Percentiles rank a stretch among this genome's conserved stretches.
phyloP scores from a whole-genome alignment of 2,329 filamentous ascomycete genomes.

The Westerdykella aurantiaca region DNA sequence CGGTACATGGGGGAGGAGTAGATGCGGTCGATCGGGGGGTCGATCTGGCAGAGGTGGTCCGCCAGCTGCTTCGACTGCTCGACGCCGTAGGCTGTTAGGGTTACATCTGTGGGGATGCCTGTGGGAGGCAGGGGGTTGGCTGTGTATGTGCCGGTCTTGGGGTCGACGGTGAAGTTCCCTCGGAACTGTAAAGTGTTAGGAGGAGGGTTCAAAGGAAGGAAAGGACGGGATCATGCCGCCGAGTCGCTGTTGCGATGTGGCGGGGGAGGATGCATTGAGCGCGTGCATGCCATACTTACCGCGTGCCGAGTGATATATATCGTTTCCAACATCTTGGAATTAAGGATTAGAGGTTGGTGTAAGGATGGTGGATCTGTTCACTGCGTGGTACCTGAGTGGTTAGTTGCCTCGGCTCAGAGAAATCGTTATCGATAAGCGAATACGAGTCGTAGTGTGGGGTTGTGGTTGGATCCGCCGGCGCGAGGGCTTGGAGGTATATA shows the following conservation, averaged over 20 bases:
- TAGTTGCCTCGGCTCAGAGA: conserved; percentile 4
- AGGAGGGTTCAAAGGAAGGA: not conserved
- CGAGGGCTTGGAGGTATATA: too few relatives aligned
- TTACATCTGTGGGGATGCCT: conserved; percentile 79
- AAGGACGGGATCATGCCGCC: not conserved
- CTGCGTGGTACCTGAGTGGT: not conserved
- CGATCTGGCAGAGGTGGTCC: conserved; percentile 54
- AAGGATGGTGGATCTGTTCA: not conserved
- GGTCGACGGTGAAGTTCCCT: conserved; percentile 81
- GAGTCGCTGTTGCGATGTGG: not conserved
- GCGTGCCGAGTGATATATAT: conserved; percentile 49
- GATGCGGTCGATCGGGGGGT: conserved; percentile 66
- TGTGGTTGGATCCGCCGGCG: too few relatives aligned
- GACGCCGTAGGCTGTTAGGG: conserved; percentile 80
- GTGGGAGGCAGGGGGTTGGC: conserved; percentile 67
- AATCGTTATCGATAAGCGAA: conserved; percentile 5
- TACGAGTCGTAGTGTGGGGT: not conserved
- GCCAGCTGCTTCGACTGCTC: conserved; percentile 75
- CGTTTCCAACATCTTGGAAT: conserved; percentile 37
- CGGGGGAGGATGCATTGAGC: not conserved
- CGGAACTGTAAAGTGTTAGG: conserved; percentile 56
- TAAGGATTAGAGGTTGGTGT: not conserved
- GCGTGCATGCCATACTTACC: conserved; percentile 36
- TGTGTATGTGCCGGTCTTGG: conserved; percentile 70
- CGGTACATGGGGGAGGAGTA: conserved; percentile 53